Base-by-base conservation (phyloP, 345 rosid genomes). In the Passiflora organensis region DNA sequence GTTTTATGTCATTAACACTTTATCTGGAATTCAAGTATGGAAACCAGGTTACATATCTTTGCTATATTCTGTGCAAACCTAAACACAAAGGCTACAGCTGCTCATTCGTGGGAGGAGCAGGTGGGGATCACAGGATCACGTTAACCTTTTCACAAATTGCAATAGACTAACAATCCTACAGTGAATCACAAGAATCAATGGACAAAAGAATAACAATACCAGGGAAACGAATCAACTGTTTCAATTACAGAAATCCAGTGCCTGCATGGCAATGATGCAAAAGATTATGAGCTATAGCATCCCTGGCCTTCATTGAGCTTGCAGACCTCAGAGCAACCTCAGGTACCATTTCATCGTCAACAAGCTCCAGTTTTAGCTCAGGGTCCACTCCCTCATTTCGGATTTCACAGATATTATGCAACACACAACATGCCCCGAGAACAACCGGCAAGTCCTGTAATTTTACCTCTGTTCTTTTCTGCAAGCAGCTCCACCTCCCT, bases 401-500 rank as follows among this genome's bases (percentile, higher is more conserved):
- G 37, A 83, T 67, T 50, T 86, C 95, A 52, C 95, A 86, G 3
- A 86, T 86, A 43, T 86, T 86, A 37, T 83, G 91, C 74, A 86
- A 54, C 15, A 86, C 95, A 47, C 95, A 86, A 12, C 95, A 86
- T 0, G 95, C 95, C 0, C 95, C 95, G 3, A 86, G 78, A 12
- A 86, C 82, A 21, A 80, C 78, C 11, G 91, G 95, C 81, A 86
- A 66, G 58, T 86, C 95, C 63, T 83, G 91, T 0, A 86, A 62
- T 51, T 86, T 86, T 24, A 83, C 86, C 64, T 86, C 95, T 9
- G 88, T 83, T 24, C 95, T 69, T 45, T 78, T 86, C 78, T 86
- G 95, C 71, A 86, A 60, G 59, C 91, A 86, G n/a, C 74, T 63
- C 95, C 95, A 86, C 21, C 95, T 49, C 25, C 83, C 91, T 73